These are phyloP conservation scores for Prillingera fragicola DNA, from an alignment of 1,284 basidiomycete genomes.

Conservation along the genomic window DNA sequence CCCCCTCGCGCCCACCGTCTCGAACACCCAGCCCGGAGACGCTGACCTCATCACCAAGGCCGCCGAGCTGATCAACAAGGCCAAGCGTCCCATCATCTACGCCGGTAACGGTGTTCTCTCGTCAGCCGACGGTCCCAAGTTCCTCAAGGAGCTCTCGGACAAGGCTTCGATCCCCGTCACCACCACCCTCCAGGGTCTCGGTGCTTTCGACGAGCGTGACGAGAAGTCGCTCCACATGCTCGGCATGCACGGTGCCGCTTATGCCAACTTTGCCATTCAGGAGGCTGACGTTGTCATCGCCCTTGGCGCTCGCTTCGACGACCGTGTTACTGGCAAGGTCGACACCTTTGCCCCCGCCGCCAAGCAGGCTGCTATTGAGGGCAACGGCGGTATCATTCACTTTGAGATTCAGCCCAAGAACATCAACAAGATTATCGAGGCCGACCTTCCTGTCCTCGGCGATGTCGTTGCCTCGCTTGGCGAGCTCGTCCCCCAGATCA, in stretches of 20 bases:
- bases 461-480: slow-evolving; percentile 83
- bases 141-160: slow-evolving; percentile 74
- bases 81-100: slow-evolving; percentile 87
- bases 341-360: slow-evolving; percentile 88
- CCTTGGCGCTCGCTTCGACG: slow-evolving; percentile 92
- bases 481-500: slow-evolving; percentile 73
- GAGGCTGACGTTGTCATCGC: slow-evolving; percentile 96
- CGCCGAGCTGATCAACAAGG: slow-evolving; percentile 83
- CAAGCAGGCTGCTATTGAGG: slow-evolving; percentile 73
- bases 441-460: slow-evolving; percentile 86
- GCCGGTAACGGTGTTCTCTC: slow-evolving; percentile 88
- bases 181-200: slow-evolving; percentile 92
- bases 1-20: slow-evolving; percentile 53
- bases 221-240: slow-evolving; percentile 91
- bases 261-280: slow-evolving; percentile 97
- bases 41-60: slow-evolving; percentile 68
- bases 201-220: slow-evolving; percentile 88
- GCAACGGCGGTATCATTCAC: slow-evolving; percentile 94
- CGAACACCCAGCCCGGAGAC: slow-evolving; percentile 60
- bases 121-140: slow-evolving; percentile 71
- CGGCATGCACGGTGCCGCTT: slow-evolving; percentile 97
- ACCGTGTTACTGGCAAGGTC: slow-evolving; percentile 92
- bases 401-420: slow-evolving; percentile 99
- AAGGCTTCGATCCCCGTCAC: slow-evolving; percentile 93
- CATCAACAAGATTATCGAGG: slow-evolving; percentile 97